Evolutionary conservation across 768 basidiomycete species (phyloP), one percentile per base, ranked within the genome.

Genomic region (Pleurotus cornucopiae): DNA sequence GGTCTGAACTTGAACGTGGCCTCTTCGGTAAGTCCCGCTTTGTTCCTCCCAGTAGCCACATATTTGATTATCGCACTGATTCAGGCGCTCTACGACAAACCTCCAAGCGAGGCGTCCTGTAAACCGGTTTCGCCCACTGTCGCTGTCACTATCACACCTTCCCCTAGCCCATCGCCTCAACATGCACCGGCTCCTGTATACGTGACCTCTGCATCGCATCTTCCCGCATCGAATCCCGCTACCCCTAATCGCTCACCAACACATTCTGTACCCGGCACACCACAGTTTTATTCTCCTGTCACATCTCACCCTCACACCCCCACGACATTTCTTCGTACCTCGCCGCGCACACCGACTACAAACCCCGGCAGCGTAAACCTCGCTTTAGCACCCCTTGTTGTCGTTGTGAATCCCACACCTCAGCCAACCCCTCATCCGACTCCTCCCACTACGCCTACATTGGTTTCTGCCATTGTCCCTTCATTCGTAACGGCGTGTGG

Each of bases 391-490:
- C 85, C 85, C 12, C 75, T 77, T 23, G 76, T 91, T 5, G 78
- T 89, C 13, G 77, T 91, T 18, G 83, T 90, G 6, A 84, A 86
- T 61, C 87, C 89, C 14, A 90, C 89, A 0, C 89, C 88, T 2
- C 86, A 85, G 60, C 87, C 85, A 1, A 86, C 85, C 0, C 86
- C 86, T 0, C 86, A 88, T 66, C 89, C 88, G 1, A 91, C 90
- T 1, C 89, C 90, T 5, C 90, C 89, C 2, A 78, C 83, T 1
- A 88, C 88, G 1, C 89, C 87, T 6, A 65, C 76, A 49, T 62
- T 78, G n/a, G 43, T 55, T 37, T 55, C 62, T 46, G 49, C 57
- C 5, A 49, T 18, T 14, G 34, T 14, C 13, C 23, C 55, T 13
- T 7, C 54, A 25, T 55, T 46, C 16, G 43, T 46, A 14, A 46